phyloP scores from a whole-genome alignment of 179 eudicot genomes.

The Dionaea muscipula region DNA sequence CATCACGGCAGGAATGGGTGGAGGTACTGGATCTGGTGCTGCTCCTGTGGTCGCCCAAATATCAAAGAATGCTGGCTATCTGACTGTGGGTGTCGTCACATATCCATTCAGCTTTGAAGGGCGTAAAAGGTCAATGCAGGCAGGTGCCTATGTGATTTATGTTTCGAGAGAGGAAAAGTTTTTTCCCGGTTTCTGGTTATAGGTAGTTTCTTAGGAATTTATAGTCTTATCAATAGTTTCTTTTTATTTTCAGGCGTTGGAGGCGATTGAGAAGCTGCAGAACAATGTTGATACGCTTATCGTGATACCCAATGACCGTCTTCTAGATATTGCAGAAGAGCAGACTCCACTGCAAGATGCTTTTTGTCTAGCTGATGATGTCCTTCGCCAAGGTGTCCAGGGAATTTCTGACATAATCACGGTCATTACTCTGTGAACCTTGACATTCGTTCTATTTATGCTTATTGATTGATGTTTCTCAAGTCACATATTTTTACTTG shows the following conservation, averaged over 20 bases:
- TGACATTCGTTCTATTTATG: conserved; percentile 92
- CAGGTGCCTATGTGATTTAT: conserved; percentile 25
- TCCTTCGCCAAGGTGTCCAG: conserved; percentile 96
- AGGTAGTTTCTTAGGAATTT: too few relatives aligned
- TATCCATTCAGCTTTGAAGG: conserved; percentile 98
- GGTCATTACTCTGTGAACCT: too few relatives aligned
- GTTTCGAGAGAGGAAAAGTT: too few relatives aligned
- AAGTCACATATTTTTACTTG: too few relatives aligned
- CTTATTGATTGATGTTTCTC: too few relatives aligned
- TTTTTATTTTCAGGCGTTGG: conserved; percentile 59
- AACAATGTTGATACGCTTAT: conserved; percentile 95
- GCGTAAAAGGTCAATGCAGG: conserved; percentile 91
- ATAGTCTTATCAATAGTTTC: not conserved
- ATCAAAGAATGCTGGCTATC: conserved; percentile 82
- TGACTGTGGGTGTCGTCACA: conserved; percentile 97
- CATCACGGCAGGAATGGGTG: conserved; percentile 99
- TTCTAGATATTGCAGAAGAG: conserved; percentile 87
- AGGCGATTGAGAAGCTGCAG: conserved; percentile 92
- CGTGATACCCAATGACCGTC: conserved; percentile 93
- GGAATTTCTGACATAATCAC: conserved; percentile 96
- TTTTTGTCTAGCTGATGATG: conserved; percentile 94
- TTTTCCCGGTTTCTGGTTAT: too few relatives aligned
- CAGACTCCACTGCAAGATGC: conserved; percentile 90
- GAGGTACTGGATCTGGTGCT: conserved; percentile 99
- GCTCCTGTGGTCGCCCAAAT: conserved; percentile 92